Evolutionary conservation across 345 rosid species (phyloP), one percentile per base, ranked within the genome.

Genomic region (Lepidium africanum): DNA sequence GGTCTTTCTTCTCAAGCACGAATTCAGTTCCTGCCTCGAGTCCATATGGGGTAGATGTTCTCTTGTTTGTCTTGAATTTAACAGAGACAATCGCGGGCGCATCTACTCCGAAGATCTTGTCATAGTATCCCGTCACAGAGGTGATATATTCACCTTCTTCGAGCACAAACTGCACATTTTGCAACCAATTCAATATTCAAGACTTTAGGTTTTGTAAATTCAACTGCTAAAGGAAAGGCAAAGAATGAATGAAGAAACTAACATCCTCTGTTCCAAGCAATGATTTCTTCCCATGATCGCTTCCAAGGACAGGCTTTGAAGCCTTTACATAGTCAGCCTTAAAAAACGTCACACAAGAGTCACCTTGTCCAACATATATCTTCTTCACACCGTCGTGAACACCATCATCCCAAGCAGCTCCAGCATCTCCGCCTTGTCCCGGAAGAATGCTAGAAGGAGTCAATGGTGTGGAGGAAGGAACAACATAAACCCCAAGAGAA

Each of bases 391-490:
- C 19, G 2, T 76, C 79, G 9, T 76, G 72, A 51, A 59, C 67
- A 40, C 76, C 79, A 64, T 76, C 79, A 25, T 76, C 69, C 76
- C 79, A 76, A n/a, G 58, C 23, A 70, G 45, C 67, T 64, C 79
- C 79, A 38, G 23, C 76, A 10, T 74, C 52, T 49, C 79, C 76
- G 0, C 79, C 79, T 63, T 62, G 74, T 70, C 67, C 56, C 42
- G 74, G 69, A 52, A 67, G 1, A 9, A 35, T 50, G 9, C 6
- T 15, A 40, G 68, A 38, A 32, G 70, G 74, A 50, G 59, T 38
- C 54, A 41, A 17, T 33, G 70, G 60, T 21, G 75, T 46, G 14
- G 76, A 33, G 2, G 69, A 45, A 43, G 73, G 7, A 13, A 13
- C 57, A 10, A 70, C 13, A 36, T 76, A 76, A 57, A 25, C 79